These are phyloP conservation scores for Friedmanniomyces simplex DNA, from an alignment of 495 filamentous ascomycete species.

Conservation along the genomic window DNA sequence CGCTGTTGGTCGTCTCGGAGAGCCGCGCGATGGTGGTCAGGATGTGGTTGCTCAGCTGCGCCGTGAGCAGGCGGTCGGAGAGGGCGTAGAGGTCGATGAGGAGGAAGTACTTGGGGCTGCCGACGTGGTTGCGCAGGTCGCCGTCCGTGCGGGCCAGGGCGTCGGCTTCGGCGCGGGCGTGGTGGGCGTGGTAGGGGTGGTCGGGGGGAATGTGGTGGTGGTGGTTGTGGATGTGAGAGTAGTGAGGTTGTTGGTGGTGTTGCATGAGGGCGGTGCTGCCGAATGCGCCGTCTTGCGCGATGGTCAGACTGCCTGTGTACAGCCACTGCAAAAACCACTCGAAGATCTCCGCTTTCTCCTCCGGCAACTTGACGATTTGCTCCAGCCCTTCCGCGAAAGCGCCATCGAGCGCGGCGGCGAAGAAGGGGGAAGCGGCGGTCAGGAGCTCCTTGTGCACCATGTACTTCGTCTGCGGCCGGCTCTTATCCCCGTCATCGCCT, in stretches of 20 bases:
- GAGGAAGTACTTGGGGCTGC: slow-evolving; percentile 36
- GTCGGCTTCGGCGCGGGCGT: background rate
- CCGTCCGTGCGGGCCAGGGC: slow-evolving; percentile 22
- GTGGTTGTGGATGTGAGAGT: background rate
- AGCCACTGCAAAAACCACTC: slow-evolving; percentile 39
- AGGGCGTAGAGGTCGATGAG: slow-evolving; percentile 39
- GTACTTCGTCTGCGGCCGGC: slow-evolving; percentile 25
- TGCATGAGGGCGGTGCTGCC: background rate
- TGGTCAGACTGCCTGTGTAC: slow-evolving; percentile 31
- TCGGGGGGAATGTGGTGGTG: background rate
- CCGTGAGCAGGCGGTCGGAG: slow-evolving; percentile 34
- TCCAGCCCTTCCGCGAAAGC: slow-evolving; percentile 36
- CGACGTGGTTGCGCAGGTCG: slow-evolving; percentile 25
- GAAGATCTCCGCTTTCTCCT: slow-evolving; percentile 32
- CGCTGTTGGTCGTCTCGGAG: slow-evolving; percentile 36
- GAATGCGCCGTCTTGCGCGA: slow-evolving; percentile 10
- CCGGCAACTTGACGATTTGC: slow-evolving; percentile 33
- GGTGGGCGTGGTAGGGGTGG: background rate
- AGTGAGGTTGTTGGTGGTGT: no score
- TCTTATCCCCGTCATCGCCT: slow-evolving; percentile 18
- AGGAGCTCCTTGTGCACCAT: slow-evolving; percentile 37
- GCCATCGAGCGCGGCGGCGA: slow-evolving; percentile 39
- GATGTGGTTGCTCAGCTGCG: slow-evolving; percentile 33
- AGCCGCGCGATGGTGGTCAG: slow-evolving; percentile 31
- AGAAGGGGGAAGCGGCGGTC: slow-evolving; percentile 36